phyloP scores from a whole-genome alignment of 371 early-diverging fungal species.

The Mortierella sp. region DNA sequence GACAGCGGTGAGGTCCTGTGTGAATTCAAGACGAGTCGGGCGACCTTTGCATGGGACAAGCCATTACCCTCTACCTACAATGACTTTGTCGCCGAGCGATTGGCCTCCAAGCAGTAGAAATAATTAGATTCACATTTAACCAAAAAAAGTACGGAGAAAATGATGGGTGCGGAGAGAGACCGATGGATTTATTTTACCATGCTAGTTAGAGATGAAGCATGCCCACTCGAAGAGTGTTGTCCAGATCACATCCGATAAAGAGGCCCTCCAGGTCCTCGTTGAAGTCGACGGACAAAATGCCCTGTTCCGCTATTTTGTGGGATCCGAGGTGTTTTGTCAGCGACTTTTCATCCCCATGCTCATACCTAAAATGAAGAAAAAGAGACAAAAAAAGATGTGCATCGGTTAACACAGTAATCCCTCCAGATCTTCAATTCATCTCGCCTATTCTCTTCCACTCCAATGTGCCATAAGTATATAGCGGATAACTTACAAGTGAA shows the following conservation, averaged over 20 bases:
- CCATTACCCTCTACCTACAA: slow-evolving; percentile 26
- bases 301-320: slow-evolving; percentile 55
- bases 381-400: background rate
- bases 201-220: slow-evolving; percentile 41
- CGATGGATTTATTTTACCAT: slow-evolving; percentile 6
- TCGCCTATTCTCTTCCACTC: background rate
- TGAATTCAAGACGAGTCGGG: slow-evolving; percentile 29
- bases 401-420: background rate
- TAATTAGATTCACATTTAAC: background rate
- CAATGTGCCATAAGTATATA: background rate
- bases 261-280: slow-evolving; percentile 65
- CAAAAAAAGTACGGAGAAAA: too few relatives aligned
- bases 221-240: slow-evolving; percentile 65
- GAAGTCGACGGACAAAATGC: slow-evolving; percentile 65
- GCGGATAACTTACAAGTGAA: slow-evolving; percentile 61
- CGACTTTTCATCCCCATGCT: slow-evolving; percentile 29
- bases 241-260: slow-evolving; percentile 66
- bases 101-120: slow-evolving; percentile 16
- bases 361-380: slow-evolving; percentile 19
- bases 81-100: slow-evolving; percentile 38
- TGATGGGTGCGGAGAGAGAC: too few relatives aligned
- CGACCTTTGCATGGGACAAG: slow-evolving; percentile 30
- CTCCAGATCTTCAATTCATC: background rate
- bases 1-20: slow-evolving; percentile 22
- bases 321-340: slow-evolving; percentile 29